These are phyloP conservation scores for Eimeria praecox DNA, from an alignment of 169 alveolate genomes.

Conservation along the genomic window DNA sequence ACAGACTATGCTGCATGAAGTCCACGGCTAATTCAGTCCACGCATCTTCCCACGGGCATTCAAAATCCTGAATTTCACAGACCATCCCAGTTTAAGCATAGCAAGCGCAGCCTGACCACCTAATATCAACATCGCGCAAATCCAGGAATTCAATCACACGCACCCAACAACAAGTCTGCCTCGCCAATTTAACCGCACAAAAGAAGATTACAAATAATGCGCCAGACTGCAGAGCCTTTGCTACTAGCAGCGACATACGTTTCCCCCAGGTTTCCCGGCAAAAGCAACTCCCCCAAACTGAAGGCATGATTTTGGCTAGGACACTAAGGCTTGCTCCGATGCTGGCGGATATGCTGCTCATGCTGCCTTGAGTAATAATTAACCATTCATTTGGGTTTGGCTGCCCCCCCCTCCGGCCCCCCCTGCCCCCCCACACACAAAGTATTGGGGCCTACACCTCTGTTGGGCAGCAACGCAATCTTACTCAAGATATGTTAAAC, in stretches of 20 bases:
- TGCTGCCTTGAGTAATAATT: too few relatives aligned
- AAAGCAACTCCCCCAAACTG: background rate
- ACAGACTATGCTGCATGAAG: background rate
- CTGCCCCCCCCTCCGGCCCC: background rate
- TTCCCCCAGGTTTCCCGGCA: background rate
- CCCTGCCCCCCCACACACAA: background rate
- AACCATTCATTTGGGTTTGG: background rate
- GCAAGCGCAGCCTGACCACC: background rate
- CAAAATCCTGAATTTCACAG: background rate
- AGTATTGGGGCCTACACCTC: background rate
- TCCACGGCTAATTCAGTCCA: background rate
- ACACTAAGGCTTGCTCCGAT: too few relatives aligned
- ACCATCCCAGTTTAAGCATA: background rate
- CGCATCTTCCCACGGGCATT: background rate
- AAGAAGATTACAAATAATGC: background rate
- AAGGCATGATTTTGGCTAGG: background rate
- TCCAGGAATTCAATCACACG: background rate
- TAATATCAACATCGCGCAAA: background rate
- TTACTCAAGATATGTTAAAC: background rate
- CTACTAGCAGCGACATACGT: background rate
- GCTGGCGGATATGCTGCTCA: background rate
- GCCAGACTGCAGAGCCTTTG: background rate
- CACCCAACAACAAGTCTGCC: background rate
- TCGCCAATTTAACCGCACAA: background rate
- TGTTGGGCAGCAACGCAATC: background rate